Evolutionary conservation across 805 yeast species (phyloP).

Genomic region (Candida pseudofarinosa): DNA sequence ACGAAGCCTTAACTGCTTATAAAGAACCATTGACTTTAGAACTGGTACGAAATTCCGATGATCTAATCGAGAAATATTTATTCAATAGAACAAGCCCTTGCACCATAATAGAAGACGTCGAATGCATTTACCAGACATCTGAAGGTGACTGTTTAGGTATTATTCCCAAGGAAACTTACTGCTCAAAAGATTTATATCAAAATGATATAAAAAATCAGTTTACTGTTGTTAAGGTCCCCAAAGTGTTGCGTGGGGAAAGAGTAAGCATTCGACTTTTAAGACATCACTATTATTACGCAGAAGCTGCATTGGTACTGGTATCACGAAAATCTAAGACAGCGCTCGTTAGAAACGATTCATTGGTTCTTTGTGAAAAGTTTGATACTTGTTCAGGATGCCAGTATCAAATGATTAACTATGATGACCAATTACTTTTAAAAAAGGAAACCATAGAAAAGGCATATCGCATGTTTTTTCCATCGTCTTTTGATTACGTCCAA

Average conservation of each 20-base stretch:
- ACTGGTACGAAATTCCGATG: conserved; percentile 16
- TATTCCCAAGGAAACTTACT: conserved; percentile 19
- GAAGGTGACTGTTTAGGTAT: conserved; percentile 38
- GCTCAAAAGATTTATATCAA: conserved; percentile 10
- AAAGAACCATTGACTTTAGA: conserved; percentile 8
- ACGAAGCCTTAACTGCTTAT: conserved; percentile 14
- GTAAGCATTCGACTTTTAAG: conserved; percentile 24
- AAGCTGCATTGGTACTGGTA: conserved; percentile 19
- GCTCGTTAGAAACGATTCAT: conserved; percentile 18
- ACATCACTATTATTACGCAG: conserved; percentile 30
- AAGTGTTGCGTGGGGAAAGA: conserved; percentile 35
- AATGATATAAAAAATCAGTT: conserved; percentile 4
- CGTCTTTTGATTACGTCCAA: conserved; percentile 7
- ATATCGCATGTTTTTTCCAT: conserved; percentile 30
- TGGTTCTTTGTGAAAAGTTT: conserved; percentile 33
- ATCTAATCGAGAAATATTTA: conserved; percentile 20
- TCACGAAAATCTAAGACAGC: conserved; percentile 5
- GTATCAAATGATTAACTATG: conserved; percentile 37
- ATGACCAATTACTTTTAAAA: conserved; percentile 34
- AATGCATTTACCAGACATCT: conserved; percentile 22
- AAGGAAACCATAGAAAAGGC: conserved; percentile 28
- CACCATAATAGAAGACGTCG: conserved; percentile 10
- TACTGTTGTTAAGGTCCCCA: conserved; percentile 32
- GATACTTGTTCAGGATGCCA: conserved; percentile 40
- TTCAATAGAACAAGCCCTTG: conserved; percentile 19